Evolutionary conservation across 768 basidiomycete species (phyloP).

Genomic region (Termitomyces sp.): DNA sequence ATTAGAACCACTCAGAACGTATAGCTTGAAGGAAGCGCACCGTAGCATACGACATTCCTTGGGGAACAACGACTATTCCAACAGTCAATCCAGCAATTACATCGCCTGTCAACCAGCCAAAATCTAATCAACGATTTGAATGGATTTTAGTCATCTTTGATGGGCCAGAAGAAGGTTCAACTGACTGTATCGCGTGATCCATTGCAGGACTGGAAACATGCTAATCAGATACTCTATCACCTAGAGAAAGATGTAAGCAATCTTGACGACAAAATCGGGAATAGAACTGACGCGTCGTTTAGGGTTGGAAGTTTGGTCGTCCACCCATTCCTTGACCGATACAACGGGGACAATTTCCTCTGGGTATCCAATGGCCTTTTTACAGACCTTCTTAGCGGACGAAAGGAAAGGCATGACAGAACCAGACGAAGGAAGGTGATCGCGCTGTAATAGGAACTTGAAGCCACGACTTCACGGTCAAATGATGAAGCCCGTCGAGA

Average conservation of each 20-base stretch:
- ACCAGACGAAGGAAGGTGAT: neutral
- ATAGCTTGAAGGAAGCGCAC: slow-evolving; percentile 26
- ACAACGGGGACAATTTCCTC: slow-evolving; percentile 56
- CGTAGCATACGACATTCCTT: slow-evolving; percentile 86
- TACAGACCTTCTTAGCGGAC: slow-evolving; percentile 43
- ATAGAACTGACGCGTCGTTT: slow-evolving; percentile 39
- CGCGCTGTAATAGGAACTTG: neutral
- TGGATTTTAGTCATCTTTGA: neutral
- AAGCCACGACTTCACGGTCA: too few relatives aligned
- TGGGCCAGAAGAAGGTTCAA: slow-evolving; percentile 6
- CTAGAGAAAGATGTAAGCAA: slow-evolving; percentile 29
- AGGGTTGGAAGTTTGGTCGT: slow-evolving; percentile 36
- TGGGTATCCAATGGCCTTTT: slow-evolving; percentile 55
- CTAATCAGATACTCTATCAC: slow-evolving; percentile 55
- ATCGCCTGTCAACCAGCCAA: slow-evolving; percentile 82
- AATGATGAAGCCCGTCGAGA: neutral
- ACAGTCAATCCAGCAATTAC: slow-evolving; percentile 89
- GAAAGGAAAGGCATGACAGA: slow-evolving; percentile 15
- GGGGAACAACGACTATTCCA: slow-evolving; percentile 93
- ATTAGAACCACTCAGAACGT: neutral
- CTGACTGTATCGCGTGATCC: slow-evolving; percentile 86
- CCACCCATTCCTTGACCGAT: slow-evolving; percentile 52
- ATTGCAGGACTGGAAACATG: slow-evolving; percentile 81
- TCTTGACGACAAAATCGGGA: neutral
- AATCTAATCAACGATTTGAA: slow-evolving; percentile 35